Evolutionary conservation across 176 grass and related monocot species (phyloP).

Genomic region (Bromus sterilis): DNA sequence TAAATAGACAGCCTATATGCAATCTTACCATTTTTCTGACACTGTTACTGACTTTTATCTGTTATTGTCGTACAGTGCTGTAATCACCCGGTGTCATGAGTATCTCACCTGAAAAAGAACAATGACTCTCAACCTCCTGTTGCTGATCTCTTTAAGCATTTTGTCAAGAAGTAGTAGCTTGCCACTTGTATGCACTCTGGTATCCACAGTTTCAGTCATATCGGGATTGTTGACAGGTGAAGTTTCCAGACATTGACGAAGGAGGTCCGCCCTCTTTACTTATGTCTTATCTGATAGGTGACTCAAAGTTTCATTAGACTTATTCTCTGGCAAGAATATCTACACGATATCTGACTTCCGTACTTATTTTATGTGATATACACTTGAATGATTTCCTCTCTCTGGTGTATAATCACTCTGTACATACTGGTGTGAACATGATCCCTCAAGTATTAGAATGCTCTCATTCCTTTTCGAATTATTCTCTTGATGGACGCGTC

Average conservation of each 20-base stretch:
- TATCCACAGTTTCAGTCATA: slow-evolving; percentile 17
- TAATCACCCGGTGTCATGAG: slow-evolving; percentile 51
- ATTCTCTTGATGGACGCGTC: neutral
- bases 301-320: slow-evolving; percentile 5
- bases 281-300: neutral
- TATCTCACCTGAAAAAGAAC: slow-evolving; percentile 71
- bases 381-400: neutral
- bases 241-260: slow-evolving; percentile 32
- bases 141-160: slow-evolving; percentile 51
- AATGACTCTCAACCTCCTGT: slow-evolving; percentile 42
- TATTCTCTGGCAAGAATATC: neutral
- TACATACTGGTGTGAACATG: neutral
- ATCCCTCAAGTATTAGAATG: neutral
- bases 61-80: slow-evolving; percentile 47
- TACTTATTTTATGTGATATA: neutral
- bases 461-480: neutral
- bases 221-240: slow-evolving; percentile 24
- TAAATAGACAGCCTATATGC: neutral
- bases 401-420: neutral
- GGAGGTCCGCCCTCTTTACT: slow-evolving; percentile 27
- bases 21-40: slow-evolving; percentile 5
- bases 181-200: slow-evolving; percentile 36
- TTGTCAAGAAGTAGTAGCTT: slow-evolving; percentile 72
- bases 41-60: slow-evolving; percentile 1
- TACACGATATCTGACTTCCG: neutral